These are phyloP conservation scores for Xylogone sp. DNA, from an alignment of 2,329 filamentous ascomycete genomes.

Conservation along the genomic window DNA sequence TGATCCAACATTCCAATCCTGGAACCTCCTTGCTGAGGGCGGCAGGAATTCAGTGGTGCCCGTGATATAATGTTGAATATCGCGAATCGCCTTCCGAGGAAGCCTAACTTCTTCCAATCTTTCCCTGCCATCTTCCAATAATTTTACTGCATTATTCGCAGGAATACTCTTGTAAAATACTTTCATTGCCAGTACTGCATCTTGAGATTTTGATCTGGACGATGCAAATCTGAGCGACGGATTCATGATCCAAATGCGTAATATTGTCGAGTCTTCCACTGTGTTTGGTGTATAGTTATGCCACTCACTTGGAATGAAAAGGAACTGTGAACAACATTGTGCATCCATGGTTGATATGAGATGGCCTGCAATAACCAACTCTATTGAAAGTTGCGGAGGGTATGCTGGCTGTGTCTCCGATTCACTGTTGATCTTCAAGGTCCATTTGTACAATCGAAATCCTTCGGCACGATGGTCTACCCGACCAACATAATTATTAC, in stretches of 20 bases:
- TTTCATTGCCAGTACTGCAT: conserved; percentile 21
- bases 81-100: conserved; percentile 44
- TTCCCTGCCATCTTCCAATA: conserved; percentile 9
- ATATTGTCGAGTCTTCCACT: background rate
- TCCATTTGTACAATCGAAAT: conserved; percentile 25
- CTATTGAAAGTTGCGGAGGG: conserved; percentile 6
- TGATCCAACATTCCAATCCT: conserved; percentile 65
- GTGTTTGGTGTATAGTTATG: background rate
- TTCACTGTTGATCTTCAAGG: conserved; percentile 2
- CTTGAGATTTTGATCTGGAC: background rate
- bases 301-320: conserved; percentile 11
- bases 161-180: conserved; percentile 19
- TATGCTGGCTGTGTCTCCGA: background rate
- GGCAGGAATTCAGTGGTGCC: conserved; percentile 52
- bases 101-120: conserved; percentile 54
- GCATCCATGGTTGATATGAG: conserved; percentile 11
- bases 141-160: conserved; percentile 7
- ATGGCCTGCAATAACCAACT: conserved; percentile 14
- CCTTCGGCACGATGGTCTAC: conserved; percentile 20
- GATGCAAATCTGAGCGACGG: conserved; percentile 7
- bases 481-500: conserved; percentile 18
- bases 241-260: conserved; percentile 9
- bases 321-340: conserved; percentile 13
- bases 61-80: conserved; percentile 40
- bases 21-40: conserved; percentile 49